phyloP scores from a whole-genome alignment of 768 basidiomycete species.

The Mrakia gelida region DNA sequence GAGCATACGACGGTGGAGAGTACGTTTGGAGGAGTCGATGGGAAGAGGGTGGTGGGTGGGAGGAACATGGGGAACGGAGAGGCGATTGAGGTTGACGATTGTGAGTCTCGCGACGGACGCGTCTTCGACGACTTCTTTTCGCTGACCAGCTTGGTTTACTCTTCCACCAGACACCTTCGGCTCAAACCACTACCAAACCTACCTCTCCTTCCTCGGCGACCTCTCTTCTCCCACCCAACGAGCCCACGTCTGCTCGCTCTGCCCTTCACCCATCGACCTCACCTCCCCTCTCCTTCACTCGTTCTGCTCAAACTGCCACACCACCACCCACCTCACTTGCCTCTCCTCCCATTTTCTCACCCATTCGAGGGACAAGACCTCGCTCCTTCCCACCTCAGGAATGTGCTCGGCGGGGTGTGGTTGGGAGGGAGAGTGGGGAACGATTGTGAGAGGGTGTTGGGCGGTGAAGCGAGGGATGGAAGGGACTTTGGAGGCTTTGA shows the following conservation, averaged over 20 bases:
- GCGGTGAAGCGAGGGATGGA: slow-evolving; percentile 18
- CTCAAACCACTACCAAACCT: not conserved
- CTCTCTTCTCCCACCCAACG: not conserved
- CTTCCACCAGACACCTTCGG: not conserved
- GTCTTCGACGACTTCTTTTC: not conserved
- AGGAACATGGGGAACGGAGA: slow-evolving; percentile 32
- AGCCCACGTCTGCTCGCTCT: not conserved
- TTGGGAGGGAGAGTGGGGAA: slow-evolving; percentile 21
- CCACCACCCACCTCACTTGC: slow-evolving; percentile 20
- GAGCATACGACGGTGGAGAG: slow-evolving; percentile 28
- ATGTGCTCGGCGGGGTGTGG: slow-evolving; percentile 9
- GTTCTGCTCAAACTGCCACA: slow-evolving; percentile 9
- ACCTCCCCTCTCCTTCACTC: slow-evolving; percentile 1
- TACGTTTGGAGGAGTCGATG: slow-evolving; percentile 42
- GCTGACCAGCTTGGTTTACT: not conserved
- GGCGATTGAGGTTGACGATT: slow-evolving; percentile 43
- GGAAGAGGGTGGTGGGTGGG: slow-evolving; percentile 33
- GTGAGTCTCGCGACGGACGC: slow-evolving; percentile 22
- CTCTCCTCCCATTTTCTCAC: slow-evolving; percentile 17
- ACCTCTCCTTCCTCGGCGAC: not conserved
- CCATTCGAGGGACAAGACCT: not conserved
- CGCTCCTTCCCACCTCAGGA: not conserved
- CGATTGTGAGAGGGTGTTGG: slow-evolving; percentile 20
- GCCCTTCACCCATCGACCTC: not conserved
- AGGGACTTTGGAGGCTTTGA: slow-evolving; percentile 6